Conservation (phyloP, 148 eudicot genomes). For the Vaccinium darrowii region DNA sequence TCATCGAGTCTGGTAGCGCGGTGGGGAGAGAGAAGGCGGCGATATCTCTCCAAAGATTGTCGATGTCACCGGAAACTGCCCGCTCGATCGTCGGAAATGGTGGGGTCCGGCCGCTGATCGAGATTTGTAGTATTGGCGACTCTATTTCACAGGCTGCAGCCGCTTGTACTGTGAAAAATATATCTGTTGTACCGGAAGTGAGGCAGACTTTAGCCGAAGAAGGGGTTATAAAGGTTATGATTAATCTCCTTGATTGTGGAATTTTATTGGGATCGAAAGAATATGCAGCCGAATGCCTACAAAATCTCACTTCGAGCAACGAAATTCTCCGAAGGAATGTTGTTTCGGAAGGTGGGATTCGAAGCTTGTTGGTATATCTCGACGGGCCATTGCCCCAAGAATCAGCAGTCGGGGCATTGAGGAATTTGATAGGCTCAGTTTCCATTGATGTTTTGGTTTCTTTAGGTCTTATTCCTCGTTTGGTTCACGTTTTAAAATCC, state of each 20-base stretch:
- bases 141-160: constrained; percentile 85
- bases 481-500: constrained; percentile 63
- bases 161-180: constrained; percentile 71
- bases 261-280: constrained; percentile 74
- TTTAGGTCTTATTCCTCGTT: constrained; percentile 55
- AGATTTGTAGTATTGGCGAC: constrained; percentile 58
- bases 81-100: constrained; percentile 76
- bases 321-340: constrained; percentile 59
- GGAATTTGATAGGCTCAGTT: constrained; percentile 66
- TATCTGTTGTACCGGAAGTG: constrained; percentile 77
- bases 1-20: constrained; percentile 75
- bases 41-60: constrained; percentile 79
- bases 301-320: constrained; percentile 69
- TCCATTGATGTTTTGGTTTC: constrained; percentile 55
- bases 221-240: constrained; percentile 66
- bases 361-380: constrained; percentile 55
- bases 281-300: constrained; percentile 88
- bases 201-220: constrained; percentile 73
- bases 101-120: constrained; percentile 67
- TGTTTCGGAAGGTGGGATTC: constrained; percentile 68
- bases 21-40: constrained; percentile 76
- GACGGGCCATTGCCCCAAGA: constrained; percentile 91
- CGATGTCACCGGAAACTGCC: constrained; percentile 69
- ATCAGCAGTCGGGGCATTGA: constrained; percentile 72
- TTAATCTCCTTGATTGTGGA: constrained; percentile 72